Conservation (phyloP, 768 basidiomycete genomes). For the Auriculariales sp. region DNA sequence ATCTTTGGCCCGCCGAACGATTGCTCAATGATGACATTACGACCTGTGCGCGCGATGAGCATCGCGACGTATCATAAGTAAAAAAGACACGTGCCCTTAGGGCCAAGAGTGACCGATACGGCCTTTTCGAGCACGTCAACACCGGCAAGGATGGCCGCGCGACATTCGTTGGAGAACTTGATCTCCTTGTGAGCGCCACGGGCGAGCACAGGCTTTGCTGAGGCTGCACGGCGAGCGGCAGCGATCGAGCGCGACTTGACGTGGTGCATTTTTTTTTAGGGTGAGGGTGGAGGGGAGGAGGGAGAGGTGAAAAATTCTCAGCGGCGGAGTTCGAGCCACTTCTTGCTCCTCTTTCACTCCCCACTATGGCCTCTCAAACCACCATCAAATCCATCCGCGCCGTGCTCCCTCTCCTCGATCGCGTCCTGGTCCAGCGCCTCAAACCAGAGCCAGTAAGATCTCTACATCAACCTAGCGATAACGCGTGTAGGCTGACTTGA, state of each 20-base stretch:
- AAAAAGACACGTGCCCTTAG: conserved; percentile 50
- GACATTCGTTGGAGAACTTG: conserved; percentile 89
- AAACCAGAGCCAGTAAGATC: conserved; percentile 80
- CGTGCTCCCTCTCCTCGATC: conserved; percentile 83
- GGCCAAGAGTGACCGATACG: conserved; percentile 90
- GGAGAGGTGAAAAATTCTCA: neutral
- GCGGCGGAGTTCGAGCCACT: neutral
- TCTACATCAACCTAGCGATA: neutral
- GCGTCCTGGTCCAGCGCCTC: conserved; percentile 93
- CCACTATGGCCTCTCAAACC: conserved; percentile 52
- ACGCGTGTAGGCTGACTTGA: neutral
- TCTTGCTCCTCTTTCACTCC: neutral
- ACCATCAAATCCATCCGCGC: conserved; percentile 94
- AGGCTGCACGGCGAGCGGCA: conserved; percentile 52
- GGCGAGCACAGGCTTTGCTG: conserved; percentile 19
- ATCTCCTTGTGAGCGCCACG: conserved; percentile 91
- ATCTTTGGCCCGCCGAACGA: conserved; percentile 84
- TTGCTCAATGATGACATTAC: conserved; percentile 98
- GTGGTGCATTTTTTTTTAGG: conserved; percentile 45
- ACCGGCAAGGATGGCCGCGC: conserved; percentile 86
- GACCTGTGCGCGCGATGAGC: conserved; percentile 30
- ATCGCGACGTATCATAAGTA: conserved; percentile 4
- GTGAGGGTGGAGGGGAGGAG: conserved; percentile 2
- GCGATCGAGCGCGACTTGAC: conserved; percentile 50
- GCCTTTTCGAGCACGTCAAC: conserved; percentile 96